These are phyloP conservation scores for Nannochloris sp. DNA, from an alignment of 139 green algal species.

Conservation along the genomic window DNA sequence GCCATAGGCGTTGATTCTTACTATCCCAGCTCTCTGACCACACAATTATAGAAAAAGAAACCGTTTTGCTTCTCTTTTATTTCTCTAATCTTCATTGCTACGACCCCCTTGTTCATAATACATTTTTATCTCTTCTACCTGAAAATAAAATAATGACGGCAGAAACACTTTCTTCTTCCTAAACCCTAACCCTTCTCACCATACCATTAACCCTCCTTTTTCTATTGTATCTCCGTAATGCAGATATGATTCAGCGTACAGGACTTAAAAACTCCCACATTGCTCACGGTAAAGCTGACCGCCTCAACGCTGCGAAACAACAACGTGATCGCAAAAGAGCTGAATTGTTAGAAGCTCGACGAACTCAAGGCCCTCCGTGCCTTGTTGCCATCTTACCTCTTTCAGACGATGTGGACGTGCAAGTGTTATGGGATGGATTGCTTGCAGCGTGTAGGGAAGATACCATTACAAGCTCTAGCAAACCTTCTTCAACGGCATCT, in stretches of 20 bases:
- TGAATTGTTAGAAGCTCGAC: conserved; percentile 44
- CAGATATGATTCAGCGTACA: neutral
- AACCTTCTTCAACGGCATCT: neutral
- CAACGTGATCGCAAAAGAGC: conserved; percentile 52
- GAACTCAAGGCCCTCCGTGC: conserved; percentile 32
- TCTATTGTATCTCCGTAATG: too few relatives aligned
- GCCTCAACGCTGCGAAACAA: conserved; percentile 52
- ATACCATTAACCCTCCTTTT: too few relatives aligned
- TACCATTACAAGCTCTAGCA: neutral
- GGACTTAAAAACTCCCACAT: conserved; percentile 13
- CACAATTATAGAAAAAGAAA: too few relatives aligned
- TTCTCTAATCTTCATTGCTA: neutral
- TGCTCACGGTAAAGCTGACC: conserved; percentile 43
- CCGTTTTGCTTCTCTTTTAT: neutral
- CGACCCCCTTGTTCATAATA: too few relatives aligned
- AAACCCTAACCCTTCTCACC: neutral
- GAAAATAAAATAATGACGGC: too few relatives aligned
- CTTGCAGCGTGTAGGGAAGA: conserved; percentile 30
- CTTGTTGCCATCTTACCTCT: conserved; percentile 68
- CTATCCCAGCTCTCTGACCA: conserved; percentile 1
- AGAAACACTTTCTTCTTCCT: conserved; percentile 7
- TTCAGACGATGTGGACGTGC: conserved; percentile 40
- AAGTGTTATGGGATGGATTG: conserved; percentile 30
- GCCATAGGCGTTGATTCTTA: conserved; percentile 5
- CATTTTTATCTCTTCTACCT: neutral